phyloP scores from a whole-genome alignment of 2,329 filamentous ascomycete genomes.

The Penicillium sp. region DNA sequence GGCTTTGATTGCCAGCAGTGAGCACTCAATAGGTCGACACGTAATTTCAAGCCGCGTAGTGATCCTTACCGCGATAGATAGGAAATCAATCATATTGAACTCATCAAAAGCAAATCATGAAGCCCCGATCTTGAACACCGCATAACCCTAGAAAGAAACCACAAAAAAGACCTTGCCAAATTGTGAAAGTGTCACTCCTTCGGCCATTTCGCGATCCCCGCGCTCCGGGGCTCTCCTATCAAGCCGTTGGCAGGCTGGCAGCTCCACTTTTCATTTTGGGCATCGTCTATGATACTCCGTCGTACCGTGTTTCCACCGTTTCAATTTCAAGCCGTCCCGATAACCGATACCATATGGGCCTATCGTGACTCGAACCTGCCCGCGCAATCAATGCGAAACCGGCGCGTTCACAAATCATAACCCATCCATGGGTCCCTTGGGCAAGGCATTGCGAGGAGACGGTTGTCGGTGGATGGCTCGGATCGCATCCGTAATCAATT shows the following conservation, averaged over 20 bases:
- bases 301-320: not conserved
- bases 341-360: not conserved
- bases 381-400: conserved; percentile 23
- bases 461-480: conserved; percentile 4
- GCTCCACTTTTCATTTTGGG: conserved; percentile 21
- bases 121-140: not conserved
- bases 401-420: conserved; percentile 2
- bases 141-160: too few species aligned
- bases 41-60: not conserved
- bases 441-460: not conserved
- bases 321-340: not conserved
- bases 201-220: not conserved
- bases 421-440: not conserved
- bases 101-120: not conserved
- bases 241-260: not conserved
- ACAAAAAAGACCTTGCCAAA: not conserved
- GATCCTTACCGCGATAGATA: not conserved
- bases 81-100: not conserved
- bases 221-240: not conserved
- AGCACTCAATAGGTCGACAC: not conserved
- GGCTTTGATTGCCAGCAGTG: too few species aligned
- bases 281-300: not conserved
- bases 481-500: conserved; percentile 9
- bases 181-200: too few species aligned
- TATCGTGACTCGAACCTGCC: conserved; percentile 5